Evolutionary conservation across 208 protist genomes (phyloP), one percentile per base, ranked within the genome.

Genomic region (Acanthamoeba pearcei): DNA sequence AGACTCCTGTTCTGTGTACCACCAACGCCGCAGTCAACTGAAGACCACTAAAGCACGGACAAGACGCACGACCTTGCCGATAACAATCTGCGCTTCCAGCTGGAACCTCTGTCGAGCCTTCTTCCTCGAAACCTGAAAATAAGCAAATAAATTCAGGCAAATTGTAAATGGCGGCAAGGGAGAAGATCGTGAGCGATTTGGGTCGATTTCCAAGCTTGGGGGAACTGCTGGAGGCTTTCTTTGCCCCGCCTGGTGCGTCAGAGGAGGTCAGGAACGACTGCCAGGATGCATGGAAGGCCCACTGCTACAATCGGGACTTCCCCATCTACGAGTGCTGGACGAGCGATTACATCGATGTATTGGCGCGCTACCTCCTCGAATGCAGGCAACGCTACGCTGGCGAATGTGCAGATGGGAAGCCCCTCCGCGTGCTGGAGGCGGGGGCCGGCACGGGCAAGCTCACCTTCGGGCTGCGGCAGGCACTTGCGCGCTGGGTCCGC

Each of bases 241-340:
- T 91, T 91, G 51, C 60, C 0, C 83, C n/a, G 27, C 24, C 10
- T 2, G 57, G 35, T 68, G 83, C 51, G 38, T 1, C 38, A n/a
- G 78, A 86, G 78, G 38, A 13, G 78, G 35, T 86, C 2, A 86
- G 49, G 51, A 62, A 10, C 12, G 38, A 53, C 0, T 8, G 83
- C 5, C 24, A n/a, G 46, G 22, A 29, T 8, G 51, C 83, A 2
- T 91, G 83, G 60, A 42, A 17, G 29, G 51, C 53, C 53, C 29
- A 68, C 83, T 91, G 57, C 83, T 91, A 51, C 53, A 24, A 49
- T 6, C 35, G 35, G 9, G 35, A 83, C 38, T 83, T 55, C 32
- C 74, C 74, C 42, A 29, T 83, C 74, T 83, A 83, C 74, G 74
- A 83, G 22, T 55, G 74, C 46, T 83, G 74, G 74, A 83, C 8